Evolutionary conservation across 73 alveolate species (phyloP).

Genomic region (Symbiodinium pilosum): DNA sequence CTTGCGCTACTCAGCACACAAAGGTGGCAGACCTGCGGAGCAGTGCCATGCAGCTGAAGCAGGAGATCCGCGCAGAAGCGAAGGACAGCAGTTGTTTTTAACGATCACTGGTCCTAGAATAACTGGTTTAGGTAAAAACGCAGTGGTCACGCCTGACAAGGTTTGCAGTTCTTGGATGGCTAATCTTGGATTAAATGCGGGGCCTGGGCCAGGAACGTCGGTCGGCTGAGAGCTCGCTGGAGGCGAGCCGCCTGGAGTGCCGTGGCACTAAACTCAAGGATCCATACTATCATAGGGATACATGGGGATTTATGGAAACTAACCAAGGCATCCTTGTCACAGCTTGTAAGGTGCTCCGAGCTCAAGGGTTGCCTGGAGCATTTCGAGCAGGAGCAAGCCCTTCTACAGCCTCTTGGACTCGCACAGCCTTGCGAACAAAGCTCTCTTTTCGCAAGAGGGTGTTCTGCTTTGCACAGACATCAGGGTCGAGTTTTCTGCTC

Average conservation of each 20-base stretch:
- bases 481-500: too few species aligned
- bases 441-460: too few species aligned
- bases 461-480: too few species aligned
- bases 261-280: not conserved
- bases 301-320: too few species aligned
- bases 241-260: not conserved
- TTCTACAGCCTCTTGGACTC: not conserved
- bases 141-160: too few species aligned
- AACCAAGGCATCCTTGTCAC: too few species aligned
- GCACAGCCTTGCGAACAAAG: too few species aligned
- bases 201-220: not conserved
- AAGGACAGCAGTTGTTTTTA: too few species aligned
- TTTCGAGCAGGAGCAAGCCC: not conserved
- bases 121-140: too few species aligned
- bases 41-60: conserved; percentile 2
- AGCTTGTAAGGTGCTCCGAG: not conserved
- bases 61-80: not conserved
- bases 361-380: not conserved
- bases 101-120: too few species aligned
- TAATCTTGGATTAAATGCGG: not conserved
- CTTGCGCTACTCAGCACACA: not conserved
- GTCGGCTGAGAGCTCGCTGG: not conserved
- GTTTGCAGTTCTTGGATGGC: too few species aligned
- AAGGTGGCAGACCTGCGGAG: conserved; percentile 2
- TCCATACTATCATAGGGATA: not conserved